These are phyloP conservation scores for Fusarium mexicanum DNA, from an alignment of 2,329 filamentous ascomycete genomes.

Conservation along the genomic window DNA sequence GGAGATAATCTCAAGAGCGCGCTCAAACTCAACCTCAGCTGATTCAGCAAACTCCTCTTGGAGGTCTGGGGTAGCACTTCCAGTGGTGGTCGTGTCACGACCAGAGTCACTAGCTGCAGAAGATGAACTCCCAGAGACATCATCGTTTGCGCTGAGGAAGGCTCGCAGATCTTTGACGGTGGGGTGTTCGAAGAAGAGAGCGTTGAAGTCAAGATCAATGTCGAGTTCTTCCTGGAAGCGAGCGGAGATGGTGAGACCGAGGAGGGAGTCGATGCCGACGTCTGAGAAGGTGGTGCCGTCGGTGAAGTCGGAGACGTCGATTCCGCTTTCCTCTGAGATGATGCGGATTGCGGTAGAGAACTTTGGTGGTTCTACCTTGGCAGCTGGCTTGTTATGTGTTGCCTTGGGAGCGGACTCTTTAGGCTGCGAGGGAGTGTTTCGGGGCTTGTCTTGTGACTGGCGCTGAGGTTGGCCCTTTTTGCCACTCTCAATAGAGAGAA, in stretches of 20 bases:
- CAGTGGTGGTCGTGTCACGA: not conserved
- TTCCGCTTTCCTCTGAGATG: slow-evolving; percentile 34
- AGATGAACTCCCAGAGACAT: slow-evolving; percentile 14
- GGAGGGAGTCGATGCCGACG: slow-evolving; percentile 69
- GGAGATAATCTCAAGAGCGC: slow-evolving; percentile 43
- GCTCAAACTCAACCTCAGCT: slow-evolving; percentile 18
- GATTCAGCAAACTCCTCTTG: slow-evolving; percentile 11
- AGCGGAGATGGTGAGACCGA: slow-evolving; percentile 66
- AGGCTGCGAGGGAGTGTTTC: not conserved
- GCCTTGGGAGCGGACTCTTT: accelerated
- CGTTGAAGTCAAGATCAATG: slow-evolving; percentile 61
- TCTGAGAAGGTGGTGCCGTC: slow-evolving; percentile 67
- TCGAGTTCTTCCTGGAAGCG: slow-evolving; percentile 68
- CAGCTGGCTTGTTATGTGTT: not conserved
- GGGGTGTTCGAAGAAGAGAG: slow-evolving; percentile 61
- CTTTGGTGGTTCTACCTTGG: not conserved
- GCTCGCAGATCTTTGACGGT: slow-evolving; percentile 64
- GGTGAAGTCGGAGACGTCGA: slow-evolving; percentile 55
- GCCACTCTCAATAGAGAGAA: slow-evolving; percentile 26
- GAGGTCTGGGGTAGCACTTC: not conserved
- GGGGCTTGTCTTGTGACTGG: not conserved
- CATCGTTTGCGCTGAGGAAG: slow-evolving; percentile 11
- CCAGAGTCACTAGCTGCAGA: slow-evolving; percentile 26
- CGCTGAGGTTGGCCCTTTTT: slow-evolving; percentile 27
- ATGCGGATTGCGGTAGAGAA: slow-evolving; percentile 17